Evolutionary conservation across 106 monocot genomes (phyloP).

Genomic region (Dioscorea dumetorum): DNA sequence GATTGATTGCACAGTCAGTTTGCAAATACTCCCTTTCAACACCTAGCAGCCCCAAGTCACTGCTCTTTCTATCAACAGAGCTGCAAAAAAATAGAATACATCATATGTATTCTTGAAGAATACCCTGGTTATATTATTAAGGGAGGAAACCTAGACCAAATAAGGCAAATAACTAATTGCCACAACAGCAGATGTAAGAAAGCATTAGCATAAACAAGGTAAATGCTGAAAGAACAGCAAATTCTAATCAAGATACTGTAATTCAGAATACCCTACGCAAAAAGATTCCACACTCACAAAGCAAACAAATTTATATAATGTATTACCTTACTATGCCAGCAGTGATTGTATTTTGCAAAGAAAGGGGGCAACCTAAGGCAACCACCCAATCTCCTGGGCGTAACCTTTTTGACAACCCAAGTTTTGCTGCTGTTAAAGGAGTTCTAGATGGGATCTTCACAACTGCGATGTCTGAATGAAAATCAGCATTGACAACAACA

Average conservation of each 20-base stretch:
- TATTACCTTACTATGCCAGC: slow-evolving; percentile 90
- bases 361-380: slow-evolving; percentile 80
- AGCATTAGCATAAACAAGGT: too few species aligned
- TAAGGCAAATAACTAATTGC: too few species aligned
- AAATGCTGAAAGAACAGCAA: too few species aligned
- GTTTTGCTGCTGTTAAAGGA: slow-evolving; percentile 65
- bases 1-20: slow-evolving; percentile 91
- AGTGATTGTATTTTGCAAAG: slow-evolving; percentile 85
- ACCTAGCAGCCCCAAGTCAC: slow-evolving; percentile 86
- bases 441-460: slow-evolving; percentile 81
- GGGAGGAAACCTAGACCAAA: too few species aligned
- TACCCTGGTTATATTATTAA: too few species aligned
- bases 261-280: too few species aligned
- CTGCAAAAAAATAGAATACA: slow-evolving; percentile 26
- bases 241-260: too few species aligned
- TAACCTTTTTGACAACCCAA: slow-evolving; percentile 67
- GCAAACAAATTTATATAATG: neutral
- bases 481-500: slow-evolving; percentile 57
- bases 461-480: slow-evolving; percentile 83
- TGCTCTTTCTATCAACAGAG: slow-evolving; percentile 87
- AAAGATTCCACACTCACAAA: slow-evolving; percentile 2
- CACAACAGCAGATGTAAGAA: too few species aligned
- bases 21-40: slow-evolving; percentile 70
- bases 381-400: slow-evolving; percentile 91
- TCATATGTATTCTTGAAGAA: too few species aligned